These are phyloP conservation scores for Cucurbita argyrosperma DNA, from an alignment of 306 rosid genomes.

Conservation along the genomic window DNA sequence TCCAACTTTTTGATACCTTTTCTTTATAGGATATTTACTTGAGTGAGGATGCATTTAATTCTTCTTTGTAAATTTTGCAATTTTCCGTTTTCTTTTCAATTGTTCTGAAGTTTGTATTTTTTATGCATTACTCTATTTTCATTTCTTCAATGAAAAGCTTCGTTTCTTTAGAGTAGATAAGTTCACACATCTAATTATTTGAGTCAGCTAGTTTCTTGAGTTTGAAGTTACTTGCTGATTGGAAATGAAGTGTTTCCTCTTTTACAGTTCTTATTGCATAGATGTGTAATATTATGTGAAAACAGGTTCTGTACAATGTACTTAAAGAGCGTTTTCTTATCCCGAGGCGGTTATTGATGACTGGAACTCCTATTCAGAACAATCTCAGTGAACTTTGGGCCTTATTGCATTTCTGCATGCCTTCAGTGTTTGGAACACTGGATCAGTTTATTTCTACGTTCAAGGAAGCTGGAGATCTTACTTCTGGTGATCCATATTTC, in stretches of 20 bases:
- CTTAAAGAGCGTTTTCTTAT: slow-evolving; percentile 64
- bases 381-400: slow-evolving; percentile 90
- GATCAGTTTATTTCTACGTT: slow-evolving; percentile 67
- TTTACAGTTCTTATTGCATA: slow-evolving; percentile 2
- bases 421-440: slow-evolving; percentile 63
- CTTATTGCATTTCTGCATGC: slow-evolving; percentile 81
- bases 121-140: no score
- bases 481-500: slow-evolving; percentile 33
- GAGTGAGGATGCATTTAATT: no score
- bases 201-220: background rate
- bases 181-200: background rate
- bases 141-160: no score
- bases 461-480: slow-evolving; percentile 54
- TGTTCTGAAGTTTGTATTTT: no score
- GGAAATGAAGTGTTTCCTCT: background rate
- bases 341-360: slow-evolving; percentile 83
- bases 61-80: no score
- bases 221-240: background rate
- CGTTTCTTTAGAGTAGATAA: background rate
- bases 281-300: slow-evolving; percentile 7
- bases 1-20: no score
- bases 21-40: no score
- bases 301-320: slow-evolving; percentile 69
- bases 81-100: no score
- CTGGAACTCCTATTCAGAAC: slow-evolving; percentile 95